Percentiles rank a stretch among this genome's conserved stretches.
Conservation (phyloP, 2,329 filamentous ascomycete genomes). For the Dactylonectria estremocensis region DNA sequence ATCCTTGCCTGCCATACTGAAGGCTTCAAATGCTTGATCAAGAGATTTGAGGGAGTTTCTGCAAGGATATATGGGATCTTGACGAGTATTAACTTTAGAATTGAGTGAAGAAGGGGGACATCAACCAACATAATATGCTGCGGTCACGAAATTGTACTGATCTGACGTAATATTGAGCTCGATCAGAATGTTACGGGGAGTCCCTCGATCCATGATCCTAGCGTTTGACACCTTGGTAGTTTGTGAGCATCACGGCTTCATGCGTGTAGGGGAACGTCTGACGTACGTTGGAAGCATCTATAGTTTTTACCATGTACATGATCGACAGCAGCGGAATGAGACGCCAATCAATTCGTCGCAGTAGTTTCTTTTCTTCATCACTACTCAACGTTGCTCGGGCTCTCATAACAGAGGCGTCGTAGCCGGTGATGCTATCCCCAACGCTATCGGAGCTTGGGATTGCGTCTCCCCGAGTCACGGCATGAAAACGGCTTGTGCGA, state of each 20-base stretch:
- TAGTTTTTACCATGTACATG: conserved; percentile 59
- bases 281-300: conserved; percentile 55
- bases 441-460: background rate
- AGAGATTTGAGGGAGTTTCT: conserved; percentile 58
- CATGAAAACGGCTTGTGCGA: background rate
- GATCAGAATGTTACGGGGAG: conserved; percentile 58
- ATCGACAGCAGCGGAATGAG: conserved; percentile 53
- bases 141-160: conserved; percentile 57
- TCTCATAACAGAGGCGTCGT: conserved; percentile 2
- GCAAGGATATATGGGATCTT: conserved; percentile 57
- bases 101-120: background rate
- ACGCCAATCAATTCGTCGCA: conserved; percentile 45
- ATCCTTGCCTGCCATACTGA: conserved; percentile 59
- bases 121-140: conserved; percentile 56
- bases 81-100: background rate
- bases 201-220: conserved; percentile 61
- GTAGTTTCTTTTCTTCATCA: conserved; percentile 44
- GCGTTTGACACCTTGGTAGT: conserved; percentile 54
- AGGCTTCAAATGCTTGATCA: conserved; percentile 57
- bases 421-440: background rate
- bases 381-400: conserved; percentile 57
- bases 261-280: no score
- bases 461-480: background rate
- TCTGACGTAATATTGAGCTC: conserved; percentile 58
- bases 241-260: background rate